Percentiles rank a stretch among this genome's conserved stretches.
Conservation (phyloP, 192 early-diverging fungal species). For the Helicostylum pulchrum region DNA sequence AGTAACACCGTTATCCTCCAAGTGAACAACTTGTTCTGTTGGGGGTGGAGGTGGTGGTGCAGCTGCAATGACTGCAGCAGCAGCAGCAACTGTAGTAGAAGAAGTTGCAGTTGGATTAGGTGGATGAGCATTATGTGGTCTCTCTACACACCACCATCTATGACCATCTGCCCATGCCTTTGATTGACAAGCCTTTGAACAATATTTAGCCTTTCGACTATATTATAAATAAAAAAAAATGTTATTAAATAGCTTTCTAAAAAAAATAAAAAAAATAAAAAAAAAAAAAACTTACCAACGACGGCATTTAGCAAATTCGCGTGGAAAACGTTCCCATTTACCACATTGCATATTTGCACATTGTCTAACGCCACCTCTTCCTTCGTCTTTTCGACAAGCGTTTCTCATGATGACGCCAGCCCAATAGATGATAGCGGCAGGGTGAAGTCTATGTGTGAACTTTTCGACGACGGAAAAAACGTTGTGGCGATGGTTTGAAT, state of each 20-base stretch:
- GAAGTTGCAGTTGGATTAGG: slow-evolving; percentile 26
- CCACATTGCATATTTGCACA: slow-evolving; percentile 79
- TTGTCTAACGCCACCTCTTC: slow-evolving; percentile 64
- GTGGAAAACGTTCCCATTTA: slow-evolving; percentile 68
- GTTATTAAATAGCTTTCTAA: background rate
- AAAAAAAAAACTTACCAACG: slow-evolving; percentile 50
- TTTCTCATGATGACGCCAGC: slow-evolving; percentile 79
- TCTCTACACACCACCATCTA: slow-evolving; percentile 76
- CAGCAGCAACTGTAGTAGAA: slow-evolving; percentile 26
- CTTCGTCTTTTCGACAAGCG: slow-evolving; percentile 73
- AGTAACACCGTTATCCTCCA: slow-evolving; percentile 25
- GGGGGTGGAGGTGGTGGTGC: slow-evolving; percentile 22
- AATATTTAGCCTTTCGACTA: slow-evolving; percentile 81
- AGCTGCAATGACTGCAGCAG: slow-evolving; percentile 37
- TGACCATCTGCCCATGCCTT: slow-evolving; percentile 79
- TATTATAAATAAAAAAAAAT: too few relatives aligned
- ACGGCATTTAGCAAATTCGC: slow-evolving; percentile 85
- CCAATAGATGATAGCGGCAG: slow-evolving; percentile 69
- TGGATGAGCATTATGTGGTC: slow-evolving; percentile 22
- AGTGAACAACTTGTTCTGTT: slow-evolving; percentile 26
- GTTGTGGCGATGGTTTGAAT: slow-evolving; percentile 50
- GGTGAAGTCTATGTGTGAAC: slow-evolving; percentile 66
- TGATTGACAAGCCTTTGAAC: slow-evolving; percentile 73
- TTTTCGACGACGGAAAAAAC: slow-evolving; percentile 79
- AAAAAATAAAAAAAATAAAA: background rate